These are phyloP conservation scores for Scleromitrula shiraiana DNA, from an alignment of 2,329 filamentous ascomycete genomes.

Conservation along the genomic window DNA sequence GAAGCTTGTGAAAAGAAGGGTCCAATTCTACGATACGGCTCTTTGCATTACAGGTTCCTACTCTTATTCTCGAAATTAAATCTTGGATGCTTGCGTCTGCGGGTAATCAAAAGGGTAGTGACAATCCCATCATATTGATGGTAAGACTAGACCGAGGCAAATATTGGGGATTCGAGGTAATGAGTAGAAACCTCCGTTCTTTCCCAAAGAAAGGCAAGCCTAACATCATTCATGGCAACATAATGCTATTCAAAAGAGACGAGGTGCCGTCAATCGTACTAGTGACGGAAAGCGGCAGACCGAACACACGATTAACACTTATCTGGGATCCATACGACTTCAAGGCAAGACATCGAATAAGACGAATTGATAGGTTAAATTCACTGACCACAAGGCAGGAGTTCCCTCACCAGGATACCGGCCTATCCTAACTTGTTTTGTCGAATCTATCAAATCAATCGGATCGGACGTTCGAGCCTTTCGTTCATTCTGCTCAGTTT, in stretches of 20 bases:
- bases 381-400: not conserved
- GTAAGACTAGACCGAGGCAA: not conserved
- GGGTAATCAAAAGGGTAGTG: not conserved
- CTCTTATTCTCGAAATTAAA: not conserved
- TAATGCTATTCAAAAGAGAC: not conserved
- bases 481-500: not conserved
- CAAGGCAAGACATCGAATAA: not conserved
- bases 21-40: not conserved
- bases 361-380: constrained; percentile 1
- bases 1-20: not conserved
- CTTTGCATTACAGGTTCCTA: not conserved
- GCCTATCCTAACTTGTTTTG: no score
- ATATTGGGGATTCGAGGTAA: not conserved
- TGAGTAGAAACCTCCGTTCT: not conserved
- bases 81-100: constrained; percentile 2
- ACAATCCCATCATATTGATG: not conserved
- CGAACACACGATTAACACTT: not conserved
- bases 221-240: not conserved
- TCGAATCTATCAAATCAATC: no score
- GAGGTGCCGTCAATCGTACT: not conserved
- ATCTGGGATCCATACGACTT: not conserved
- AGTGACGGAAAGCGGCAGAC: not conserved
- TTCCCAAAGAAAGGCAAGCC: not conserved
- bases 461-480: no score
- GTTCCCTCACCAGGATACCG: not conserved